Evolutionary conservation across 2,329 filamentous ascomycete species (phyloP).

Genomic region (Dothiorella sarmentorum): DNA sequence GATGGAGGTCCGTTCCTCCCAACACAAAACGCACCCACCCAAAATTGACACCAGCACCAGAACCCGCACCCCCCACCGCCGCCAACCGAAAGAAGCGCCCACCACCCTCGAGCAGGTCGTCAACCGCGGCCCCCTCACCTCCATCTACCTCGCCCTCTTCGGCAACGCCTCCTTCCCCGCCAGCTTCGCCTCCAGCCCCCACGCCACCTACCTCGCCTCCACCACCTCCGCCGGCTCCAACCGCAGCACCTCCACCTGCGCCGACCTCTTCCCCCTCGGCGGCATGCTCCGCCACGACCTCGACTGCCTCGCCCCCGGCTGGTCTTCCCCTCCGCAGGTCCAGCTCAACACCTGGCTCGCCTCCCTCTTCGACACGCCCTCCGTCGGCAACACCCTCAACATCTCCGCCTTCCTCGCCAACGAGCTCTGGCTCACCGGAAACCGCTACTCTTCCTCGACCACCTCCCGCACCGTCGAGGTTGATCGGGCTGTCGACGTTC

Average conservation of each 20-base stretch:
- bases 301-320: not conserved
- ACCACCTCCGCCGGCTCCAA: not conserved
- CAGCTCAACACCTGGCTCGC: too few species aligned
- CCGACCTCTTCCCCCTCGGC: not conserved
- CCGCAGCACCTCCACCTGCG: not conserved
- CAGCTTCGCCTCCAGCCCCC: not conserved
- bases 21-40: too few species aligned
- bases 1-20: too few species aligned
- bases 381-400: not conserved
- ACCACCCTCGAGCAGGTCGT: not conserved
- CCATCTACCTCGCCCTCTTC: not conserved
- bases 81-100: too few species aligned
- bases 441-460: too few species aligned
- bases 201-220: not conserved
- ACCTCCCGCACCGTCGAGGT: not conserved
- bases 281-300: not conserved
- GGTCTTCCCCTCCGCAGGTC: too few species aligned
- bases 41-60: too few species aligned
- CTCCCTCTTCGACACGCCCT: not conserved
- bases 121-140: not conserved
- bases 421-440: too few species aligned
- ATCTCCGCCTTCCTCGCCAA: not conserved
- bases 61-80: too few species aligned
- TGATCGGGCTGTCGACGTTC: not conserved
- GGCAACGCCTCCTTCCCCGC: not conserved